These are phyloP conservation scores for Dactylellina leptospora DNA, from an alignment of 2,329 filamentous ascomycete species.

Conservation along the genomic window DNA sequence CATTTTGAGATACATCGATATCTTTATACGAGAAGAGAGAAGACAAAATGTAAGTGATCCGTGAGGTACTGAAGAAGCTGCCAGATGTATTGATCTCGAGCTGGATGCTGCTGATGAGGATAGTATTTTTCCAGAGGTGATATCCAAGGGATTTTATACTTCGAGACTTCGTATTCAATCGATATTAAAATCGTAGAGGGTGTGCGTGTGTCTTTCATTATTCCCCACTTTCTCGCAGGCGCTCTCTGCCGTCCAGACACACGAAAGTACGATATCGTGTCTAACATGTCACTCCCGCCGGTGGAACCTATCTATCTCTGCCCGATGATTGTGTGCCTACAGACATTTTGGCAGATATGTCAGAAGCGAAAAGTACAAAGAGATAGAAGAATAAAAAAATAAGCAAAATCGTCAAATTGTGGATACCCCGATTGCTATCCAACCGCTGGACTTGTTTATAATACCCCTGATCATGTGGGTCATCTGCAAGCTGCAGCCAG, in stretches of 20 bases:
- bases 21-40: background rate
- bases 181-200: slow-evolving; percentile 4
- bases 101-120: slow-evolving; percentile 32
- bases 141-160: slow-evolving; percentile 47
- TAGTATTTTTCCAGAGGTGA: slow-evolving; percentile 28
- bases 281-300: too few species aligned
- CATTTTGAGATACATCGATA: slow-evolving; percentile 25
- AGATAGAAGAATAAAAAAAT: too few species aligned
- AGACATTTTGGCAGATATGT: slow-evolving; percentile 8
- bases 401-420: slow-evolving; percentile 29
- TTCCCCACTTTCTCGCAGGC: slow-evolving; percentile 26
- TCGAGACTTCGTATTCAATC: background rate
- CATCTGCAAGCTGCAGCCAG: slow-evolving; percentile 31
- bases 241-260: too few species aligned
- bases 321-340: slow-evolving; percentile 32
- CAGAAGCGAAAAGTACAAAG: too few species aligned
- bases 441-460: slow-evolving; percentile 1
- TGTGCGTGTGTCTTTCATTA: slow-evolving; percentile 1
- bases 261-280: too few species aligned
- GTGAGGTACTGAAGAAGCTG: background rate
- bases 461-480: slow-evolving; percentile 41
- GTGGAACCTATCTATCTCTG: background rate
- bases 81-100: slow-evolving; percentile 22
- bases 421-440: slow-evolving; percentile 26
- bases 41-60: background rate